Conservation (phyloP, 1,139 yeast species). For the Citeromyces siamensis region DNA sequence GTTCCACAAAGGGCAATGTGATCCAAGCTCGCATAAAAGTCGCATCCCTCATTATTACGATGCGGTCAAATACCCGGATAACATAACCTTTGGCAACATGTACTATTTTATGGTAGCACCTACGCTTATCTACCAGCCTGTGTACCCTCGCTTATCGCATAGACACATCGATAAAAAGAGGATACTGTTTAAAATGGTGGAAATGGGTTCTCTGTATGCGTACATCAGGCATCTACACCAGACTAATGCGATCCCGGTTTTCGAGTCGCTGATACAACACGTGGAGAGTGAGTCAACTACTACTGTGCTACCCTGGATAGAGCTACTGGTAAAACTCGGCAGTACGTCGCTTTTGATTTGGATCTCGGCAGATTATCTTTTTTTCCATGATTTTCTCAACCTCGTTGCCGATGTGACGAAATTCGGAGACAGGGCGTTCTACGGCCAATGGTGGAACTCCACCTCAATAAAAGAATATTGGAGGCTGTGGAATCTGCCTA, state of each 20-base stretch:
- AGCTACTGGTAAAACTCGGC: neutral
- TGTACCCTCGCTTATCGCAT: conserved; percentile 1
- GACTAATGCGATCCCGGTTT: neutral
- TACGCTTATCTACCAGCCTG: neutral
- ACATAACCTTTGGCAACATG: neutral
- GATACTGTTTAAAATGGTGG: neutral
- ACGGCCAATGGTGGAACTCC: conserved; percentile 3
- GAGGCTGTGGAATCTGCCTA: conserved; percentile 2
- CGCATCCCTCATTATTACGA: neutral
- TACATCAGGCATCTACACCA: neutral
- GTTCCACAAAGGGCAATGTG: neutral
- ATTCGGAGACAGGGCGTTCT: neutral
- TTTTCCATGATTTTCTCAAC: conserved; percentile 1
- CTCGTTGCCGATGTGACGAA: neutral
- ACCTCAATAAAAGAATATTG: neutral
- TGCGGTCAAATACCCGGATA: neutral
- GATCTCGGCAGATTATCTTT: conserved; percentile 1
- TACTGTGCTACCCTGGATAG: neutral
- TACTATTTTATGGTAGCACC: conserved; percentile 1
- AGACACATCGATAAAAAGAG: neutral
- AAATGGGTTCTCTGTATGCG: conserved; percentile 1
- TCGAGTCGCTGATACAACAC: neutral
- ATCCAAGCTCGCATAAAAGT: neutral
- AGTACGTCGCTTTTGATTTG: neutral
- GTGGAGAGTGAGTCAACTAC: conserved; percentile 1